Percentiles rank a stretch among this genome's conserved stretches.
These are phyloP conservation scores for Pochonia chlamydosporia DNA, from an alignment of 2,329 filamentous ascomycete species.

Conservation along the genomic window DNA sequence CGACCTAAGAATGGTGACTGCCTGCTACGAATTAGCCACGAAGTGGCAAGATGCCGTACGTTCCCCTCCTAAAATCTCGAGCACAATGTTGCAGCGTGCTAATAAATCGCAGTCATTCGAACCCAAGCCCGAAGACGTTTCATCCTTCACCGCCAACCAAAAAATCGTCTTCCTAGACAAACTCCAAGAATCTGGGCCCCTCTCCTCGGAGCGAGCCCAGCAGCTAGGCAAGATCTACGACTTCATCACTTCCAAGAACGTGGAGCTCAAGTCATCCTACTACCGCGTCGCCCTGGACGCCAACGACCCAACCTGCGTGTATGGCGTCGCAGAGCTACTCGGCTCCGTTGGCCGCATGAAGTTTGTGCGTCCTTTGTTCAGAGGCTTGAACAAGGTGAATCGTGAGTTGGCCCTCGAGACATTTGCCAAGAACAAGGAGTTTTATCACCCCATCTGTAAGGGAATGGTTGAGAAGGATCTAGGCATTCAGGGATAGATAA, in stretches of 20 bases:
- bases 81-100: neutral
- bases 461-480: conserved; percentile 84
- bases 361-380: conserved; percentile 84
- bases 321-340: conserved; percentile 67
- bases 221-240: conserved; percentile 71
- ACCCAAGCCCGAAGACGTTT: conserved; percentile 63
- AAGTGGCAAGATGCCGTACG: conserved; percentile 67
- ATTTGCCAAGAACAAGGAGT: conserved; percentile 81
- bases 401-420: conserved; percentile 69
- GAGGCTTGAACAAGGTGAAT: conserved; percentile 69
- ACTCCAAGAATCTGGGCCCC: conserved; percentile 57
- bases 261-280: conserved; percentile 79
- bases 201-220: conserved; percentile 61
- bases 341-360: conserved; percentile 91
- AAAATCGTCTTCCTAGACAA: conserved; percentile 84
- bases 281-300: conserved; percentile 73
- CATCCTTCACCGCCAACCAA: conserved; percentile 77
- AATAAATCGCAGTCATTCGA: conserved; percentile 45
- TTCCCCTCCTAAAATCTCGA: conserved; percentile 4
- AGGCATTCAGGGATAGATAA: conserved; percentile 25
- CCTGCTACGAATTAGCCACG: conserved; percentile 74
- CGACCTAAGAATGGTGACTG: conserved; percentile 80
- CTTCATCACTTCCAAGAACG: conserved; percentile 70
- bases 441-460: conserved; percentile 92
- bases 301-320: conserved; percentile 61